Evolutionary conservation across 169 alveolate genomes (phyloP).

Genomic region (Cryptosporidium viatorum): DNA sequence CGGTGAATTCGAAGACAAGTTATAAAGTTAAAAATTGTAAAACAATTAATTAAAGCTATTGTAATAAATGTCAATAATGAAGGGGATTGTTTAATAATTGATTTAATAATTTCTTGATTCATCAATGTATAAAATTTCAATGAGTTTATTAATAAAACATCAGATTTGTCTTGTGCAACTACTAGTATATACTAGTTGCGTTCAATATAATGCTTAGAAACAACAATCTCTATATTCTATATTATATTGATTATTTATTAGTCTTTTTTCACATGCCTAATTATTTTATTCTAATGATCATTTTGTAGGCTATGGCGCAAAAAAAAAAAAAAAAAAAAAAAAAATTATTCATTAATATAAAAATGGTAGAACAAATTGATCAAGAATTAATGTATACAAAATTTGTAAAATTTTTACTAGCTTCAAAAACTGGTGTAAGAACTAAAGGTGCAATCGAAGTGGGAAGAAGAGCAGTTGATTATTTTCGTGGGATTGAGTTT

Average conservation of each 20-base stretch:
- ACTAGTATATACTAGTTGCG: not conserved
- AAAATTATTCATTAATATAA: not conserved
- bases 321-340: not conserved
- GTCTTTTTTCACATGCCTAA: not conserved
- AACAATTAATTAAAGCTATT: not conserved
- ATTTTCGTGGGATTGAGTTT: constrained; percentile 87
- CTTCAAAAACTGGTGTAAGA: constrained; percentile 77
- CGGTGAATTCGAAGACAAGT: not conserved
- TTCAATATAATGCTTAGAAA: not conserved
- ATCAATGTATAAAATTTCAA: not conserved
- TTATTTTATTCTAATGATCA: not conserved
- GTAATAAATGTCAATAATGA: not conserved
- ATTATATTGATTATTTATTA: not conserved
- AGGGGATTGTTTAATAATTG: not conserved
- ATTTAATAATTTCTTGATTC: not conserved
- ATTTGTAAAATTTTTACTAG: constrained; percentile 36
- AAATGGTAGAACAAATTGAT: constrained; percentile 22
- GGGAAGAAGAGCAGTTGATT: constrained; percentile 89
- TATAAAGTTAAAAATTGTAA: not conserved
- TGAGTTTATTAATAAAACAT: not conserved
- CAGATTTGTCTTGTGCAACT: not conserved
- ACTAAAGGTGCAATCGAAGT: constrained; percentile 82
- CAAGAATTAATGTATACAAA: constrained; percentile 5
- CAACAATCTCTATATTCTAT: not conserved
- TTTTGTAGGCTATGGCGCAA: not conserved